Base-by-base conservation (phyloP, 192 early-diverging fungal species). In the Coemansia sp. region DNA sequence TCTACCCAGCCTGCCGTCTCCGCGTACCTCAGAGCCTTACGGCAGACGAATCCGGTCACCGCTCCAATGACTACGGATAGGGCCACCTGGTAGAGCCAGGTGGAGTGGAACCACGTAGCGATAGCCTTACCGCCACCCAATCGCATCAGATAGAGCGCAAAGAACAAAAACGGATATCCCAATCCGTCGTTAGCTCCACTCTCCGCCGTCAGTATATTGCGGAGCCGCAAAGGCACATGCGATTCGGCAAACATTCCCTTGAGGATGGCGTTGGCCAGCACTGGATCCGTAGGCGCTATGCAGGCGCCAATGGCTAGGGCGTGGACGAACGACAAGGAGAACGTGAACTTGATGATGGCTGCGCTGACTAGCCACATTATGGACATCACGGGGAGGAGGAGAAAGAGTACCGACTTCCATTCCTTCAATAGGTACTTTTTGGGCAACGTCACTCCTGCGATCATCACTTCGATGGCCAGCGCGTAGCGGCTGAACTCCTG, bases 191-290 rank as follows among this genome's bases (percentile, higher is more conserved):
- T 98, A 60, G 92, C 93, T 23, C 88, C 94, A 69, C 91, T 91
- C 69, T 94, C 93, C 12, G 90, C 91, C 2, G 90, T 90, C 17
- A 94, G 65, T 11, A 91, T 81, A 68, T 94, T 87, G 48, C 90
- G 86, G 36, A 93, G 80, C 19, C 90, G 86, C 61, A 87, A 65
- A 0, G 94, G 90, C 12, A 98, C 91, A 73, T 95, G 90, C 42
- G 89, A 88, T 70, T 96, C 95, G 19, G 96, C 95, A 85, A 96
- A 98, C 32, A 89, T 84, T 25, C 96, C 96, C 74, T 94, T 94
- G 23, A 98, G 91, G 5, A 98, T 93, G 5, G 94, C 93, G 84
- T 95, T 97, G 45, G 94, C 92, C 58, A 98, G 79, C 55, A 97
- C 94, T 0, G 96, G 96, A 75, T 98, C 96, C 0, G 96, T 98